Evolutionary conservation across 306 rosid species (phyloP).

Genomic region (Cicer yamashitae): DNA sequence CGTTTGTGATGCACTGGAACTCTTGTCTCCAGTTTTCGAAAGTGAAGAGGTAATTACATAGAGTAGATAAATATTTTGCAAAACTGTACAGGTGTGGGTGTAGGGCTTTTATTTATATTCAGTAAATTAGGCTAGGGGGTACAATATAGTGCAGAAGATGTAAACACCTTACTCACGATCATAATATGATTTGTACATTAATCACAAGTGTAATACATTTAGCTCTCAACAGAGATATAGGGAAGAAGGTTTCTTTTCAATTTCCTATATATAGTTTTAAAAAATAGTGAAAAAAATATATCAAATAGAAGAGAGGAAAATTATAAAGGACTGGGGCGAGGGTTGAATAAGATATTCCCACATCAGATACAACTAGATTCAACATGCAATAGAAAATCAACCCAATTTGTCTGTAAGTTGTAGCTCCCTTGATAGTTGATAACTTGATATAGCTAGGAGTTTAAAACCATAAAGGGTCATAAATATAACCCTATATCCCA

Average conservation of each 20-base stretch:
- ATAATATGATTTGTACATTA: constrained; percentile 1
- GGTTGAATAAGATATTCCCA: constrained; percentile 34
- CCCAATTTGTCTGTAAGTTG: constrained; percentile 19
- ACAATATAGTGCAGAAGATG: background rate
- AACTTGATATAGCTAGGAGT: constrained; percentile 17
- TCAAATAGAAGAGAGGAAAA: constrained; percentile 10
- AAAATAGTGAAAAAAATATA: constrained; percentile 1
- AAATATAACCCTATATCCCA: constrained; percentile 18
- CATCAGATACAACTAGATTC: constrained; percentile 14
- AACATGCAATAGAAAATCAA: constrained; percentile 4
- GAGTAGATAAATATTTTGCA: background rate
- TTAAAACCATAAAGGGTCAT: constrained; percentile 16
- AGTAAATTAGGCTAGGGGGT: constrained; percentile 17
- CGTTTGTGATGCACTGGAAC: constrained; percentile 92
- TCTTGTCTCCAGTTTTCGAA: constrained; percentile 93
- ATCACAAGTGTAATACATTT: background rate
- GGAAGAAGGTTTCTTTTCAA: background rate
- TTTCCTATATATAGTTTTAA: constrained; percentile 28
- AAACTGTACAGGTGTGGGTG: constrained; percentile 20
- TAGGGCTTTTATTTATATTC: constrained; percentile 19
- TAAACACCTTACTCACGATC: constrained; percentile 16
- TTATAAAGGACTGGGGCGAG: constrained; percentile 18
- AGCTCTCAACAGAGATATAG: constrained; percentile 3
- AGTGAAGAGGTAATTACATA: constrained; percentile 84
- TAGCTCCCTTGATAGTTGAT: background rate